Evolutionary conservation across 2,329 filamentous ascomycete species (phyloP).

Genomic region (Drechslerella stenobrocha): DNA sequence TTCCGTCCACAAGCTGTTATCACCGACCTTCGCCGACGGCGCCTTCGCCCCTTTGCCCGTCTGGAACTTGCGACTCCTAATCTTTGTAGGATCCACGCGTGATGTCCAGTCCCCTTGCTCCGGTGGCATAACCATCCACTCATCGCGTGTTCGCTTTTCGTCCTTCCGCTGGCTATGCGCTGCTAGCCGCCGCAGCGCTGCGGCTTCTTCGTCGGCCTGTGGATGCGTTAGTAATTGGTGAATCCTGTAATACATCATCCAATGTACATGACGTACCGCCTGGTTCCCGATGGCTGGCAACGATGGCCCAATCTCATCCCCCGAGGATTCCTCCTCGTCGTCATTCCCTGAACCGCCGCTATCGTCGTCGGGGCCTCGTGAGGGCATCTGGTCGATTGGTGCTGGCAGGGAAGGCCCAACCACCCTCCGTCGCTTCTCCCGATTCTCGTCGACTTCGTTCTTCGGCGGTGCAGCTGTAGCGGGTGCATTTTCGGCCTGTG

Average conservation of each 20-base stretch:
- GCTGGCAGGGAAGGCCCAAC: constrained; percentile 64
- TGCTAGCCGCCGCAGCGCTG: constrained; percentile 52
- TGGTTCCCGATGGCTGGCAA: constrained; percentile 23
- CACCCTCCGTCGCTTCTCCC: constrained; percentile 61
- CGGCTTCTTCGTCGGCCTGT: constrained; percentile 51
- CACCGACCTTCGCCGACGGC: constrained; percentile 56
- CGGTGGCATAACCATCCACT: constrained; percentile 79
- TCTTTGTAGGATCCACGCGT: constrained; percentile 78
- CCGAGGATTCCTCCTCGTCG: constrained; percentile 53
- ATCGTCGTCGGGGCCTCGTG: constrained; percentile 53
- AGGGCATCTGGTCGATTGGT: constrained; percentile 59
- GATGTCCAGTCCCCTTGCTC: constrained; percentile 61
- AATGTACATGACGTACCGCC: constrained; percentile 22
- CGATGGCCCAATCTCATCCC: constrained; percentile 57
- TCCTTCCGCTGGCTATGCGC: constrained; percentile 54
- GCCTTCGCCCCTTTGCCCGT: constrained; percentile 65
- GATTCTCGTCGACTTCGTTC: constrained; percentile 56
- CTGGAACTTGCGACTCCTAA: constrained; percentile 80
- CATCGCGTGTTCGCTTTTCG: constrained; percentile 69
- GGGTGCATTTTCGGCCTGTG: constrained; percentile 43
- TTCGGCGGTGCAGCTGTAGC: constrained; percentile 45
- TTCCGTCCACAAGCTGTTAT: constrained; percentile 80
- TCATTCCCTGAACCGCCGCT: constrained; percentile 45
- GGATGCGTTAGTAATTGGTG: constrained; percentile 26
- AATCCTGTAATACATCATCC: constrained; percentile 10